These are phyloP conservation scores for Suhomyces bribrorum DNA, from an alignment of 1,139 yeast species.

Conservation along the genomic window DNA sequence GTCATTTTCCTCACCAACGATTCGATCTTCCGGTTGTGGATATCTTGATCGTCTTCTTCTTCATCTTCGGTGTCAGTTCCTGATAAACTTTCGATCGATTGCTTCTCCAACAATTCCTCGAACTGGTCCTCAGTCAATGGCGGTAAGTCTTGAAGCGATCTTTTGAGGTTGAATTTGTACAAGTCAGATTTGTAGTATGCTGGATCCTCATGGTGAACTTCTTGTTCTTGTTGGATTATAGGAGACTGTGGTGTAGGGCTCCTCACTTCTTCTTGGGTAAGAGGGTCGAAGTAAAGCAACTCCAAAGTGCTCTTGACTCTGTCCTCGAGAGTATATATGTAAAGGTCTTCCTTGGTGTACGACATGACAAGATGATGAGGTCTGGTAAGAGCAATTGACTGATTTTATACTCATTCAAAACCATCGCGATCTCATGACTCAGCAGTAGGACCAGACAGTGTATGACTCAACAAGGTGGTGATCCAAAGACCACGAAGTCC, in stretches of 20 bases:
- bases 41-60: conserved; percentile 16
- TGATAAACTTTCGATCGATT: conserved; percentile 59
- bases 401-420: neutral
- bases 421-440: no score
- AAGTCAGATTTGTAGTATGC: conserved; percentile 57
- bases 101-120: conserved; percentile 52
- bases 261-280: conserved; percentile 32
- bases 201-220: conserved; percentile 6
- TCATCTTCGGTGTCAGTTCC: conserved; percentile 51
- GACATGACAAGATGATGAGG: conserved; percentile 11
- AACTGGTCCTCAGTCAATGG: conserved; percentile 61
- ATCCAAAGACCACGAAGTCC: no score
- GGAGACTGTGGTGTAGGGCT: neutral
- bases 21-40: conserved; percentile 23
- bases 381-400: neutral
- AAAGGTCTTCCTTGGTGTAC: conserved; percentile 40
- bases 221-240: neutral
- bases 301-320: conserved; percentile 49
- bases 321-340: conserved; percentile 52
- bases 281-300: conserved; percentile 57
- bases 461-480: no score
- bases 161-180: conserved; percentile 61
- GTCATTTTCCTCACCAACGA: conserved; percentile 37
- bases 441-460: no score
- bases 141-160: conserved; percentile 48